A percentile compares a stretch with the other conserved stretches of the same genome.
Conservation (phyloP, 1,284 basidiomycete species). For the Malassezia yamatoensis region DNA sequence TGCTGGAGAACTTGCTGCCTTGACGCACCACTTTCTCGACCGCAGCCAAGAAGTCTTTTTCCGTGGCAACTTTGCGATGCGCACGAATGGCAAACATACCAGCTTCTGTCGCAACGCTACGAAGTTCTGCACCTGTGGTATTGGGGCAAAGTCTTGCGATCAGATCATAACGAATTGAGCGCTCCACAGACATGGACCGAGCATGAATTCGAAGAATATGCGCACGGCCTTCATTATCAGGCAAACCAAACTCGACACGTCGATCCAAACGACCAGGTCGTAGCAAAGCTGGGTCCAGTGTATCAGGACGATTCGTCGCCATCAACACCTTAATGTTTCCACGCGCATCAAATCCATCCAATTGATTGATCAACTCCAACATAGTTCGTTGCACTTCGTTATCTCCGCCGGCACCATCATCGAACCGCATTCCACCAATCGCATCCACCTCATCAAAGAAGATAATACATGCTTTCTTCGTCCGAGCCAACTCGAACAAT, state of each 20-base stretch:
- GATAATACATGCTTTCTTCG: conserved; percentile 98
- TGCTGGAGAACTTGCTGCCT: conserved; percentile 82
- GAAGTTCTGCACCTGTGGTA: conserved; percentile 91
- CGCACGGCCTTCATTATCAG: conserved; percentile 89
- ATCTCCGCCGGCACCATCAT: conserved; percentile 96
- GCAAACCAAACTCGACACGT: conserved; percentile 87
- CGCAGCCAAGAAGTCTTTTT: conserved; percentile 92
- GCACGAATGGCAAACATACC: conserved; percentile 99
- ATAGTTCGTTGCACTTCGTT: conserved; percentile 99
- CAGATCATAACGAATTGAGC: conserved; percentile 93
- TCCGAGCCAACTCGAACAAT: conserved; percentile 96
- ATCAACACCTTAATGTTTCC: conserved; percentile 99
- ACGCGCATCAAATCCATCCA: conserved; percentile 95
- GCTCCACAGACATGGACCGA: conserved; percentile 87
- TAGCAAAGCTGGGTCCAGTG: conserved; percentile 88
- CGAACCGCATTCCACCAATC: conserved; percentile 95
- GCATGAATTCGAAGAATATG: conserved; percentile 96
- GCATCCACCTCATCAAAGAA: conserved; percentile 99
- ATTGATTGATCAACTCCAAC: conserved; percentile 96
- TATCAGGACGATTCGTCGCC: conserved; percentile 98
- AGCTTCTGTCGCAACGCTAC: conserved; percentile 92
- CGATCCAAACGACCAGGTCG: conserved; percentile 93
- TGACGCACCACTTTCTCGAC: conserved; percentile 97
- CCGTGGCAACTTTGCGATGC: conserved; percentile 88
- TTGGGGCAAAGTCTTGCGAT: conserved; percentile 95